Evolutionary conservation across 805 yeast species (phyloP), one percentile per base, ranked within the genome.

Genomic region (Tetrapisispora namnaoensis): DNA sequence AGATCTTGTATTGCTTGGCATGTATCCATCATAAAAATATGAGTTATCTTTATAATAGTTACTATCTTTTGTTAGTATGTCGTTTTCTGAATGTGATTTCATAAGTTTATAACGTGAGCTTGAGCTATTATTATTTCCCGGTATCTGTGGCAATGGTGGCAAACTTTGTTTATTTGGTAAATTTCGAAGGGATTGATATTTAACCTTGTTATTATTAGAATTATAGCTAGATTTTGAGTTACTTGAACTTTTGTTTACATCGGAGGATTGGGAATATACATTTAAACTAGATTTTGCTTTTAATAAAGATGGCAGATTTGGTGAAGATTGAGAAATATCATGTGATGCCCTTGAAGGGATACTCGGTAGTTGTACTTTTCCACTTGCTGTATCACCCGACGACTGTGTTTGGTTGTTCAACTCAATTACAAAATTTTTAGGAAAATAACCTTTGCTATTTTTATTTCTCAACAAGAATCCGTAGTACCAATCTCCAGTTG

Each of bases 401-500:
- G 28, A 24, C 8, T 8, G 34, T 21, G 21, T 30, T 18, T 34
- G 32, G 35, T 22, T 34, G 22, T 42, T 42, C 7, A 18, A 21
- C 56, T 74, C 76, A 50, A 78, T 80, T 6, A 89, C 97, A 61
- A 83, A 90, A 58, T 90, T 91, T 37, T 83, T 75, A 1, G 99
- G 98, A 60, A 93, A 93, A 43, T 79, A 73, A 0, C 99, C 99
- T 37, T 80, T 78, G 42, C 63, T 62, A 56, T 86, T 79, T 52
- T 81, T 86, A 67, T 87, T 89, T 60, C 98, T 74, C 54, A 80
- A 70, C 49, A 91, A 74, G 52, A 75, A 72, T 1, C 99, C 99
- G 58, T 80, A 86, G 84, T 91, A 89, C 95, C 95, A 88, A 58
- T 82, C 82, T 18, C 95, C 96, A 61, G 93, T 95, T 4, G 91